Percentiles rank a stretch among this genome's conserved stretches.
Evolutionary conservation across 106 monocot genomes (phyloP).

Genomic region (Cymbidium sinense): DNA sequence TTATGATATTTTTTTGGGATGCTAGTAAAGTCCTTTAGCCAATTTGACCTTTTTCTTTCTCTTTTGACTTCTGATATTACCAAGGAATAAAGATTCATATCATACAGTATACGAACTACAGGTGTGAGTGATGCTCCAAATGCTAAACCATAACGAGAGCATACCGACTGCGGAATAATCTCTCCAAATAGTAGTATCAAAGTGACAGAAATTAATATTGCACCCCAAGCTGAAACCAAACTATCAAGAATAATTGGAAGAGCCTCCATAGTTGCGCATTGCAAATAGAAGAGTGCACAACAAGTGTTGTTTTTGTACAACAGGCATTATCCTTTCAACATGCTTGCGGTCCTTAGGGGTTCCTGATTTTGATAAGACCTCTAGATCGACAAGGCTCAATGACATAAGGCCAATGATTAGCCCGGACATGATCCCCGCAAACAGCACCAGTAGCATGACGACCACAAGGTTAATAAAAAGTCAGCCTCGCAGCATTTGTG

Average conservation of each 20-base stretch:
- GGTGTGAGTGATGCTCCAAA: slow-evolving; percentile 82
- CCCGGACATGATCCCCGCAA: slow-evolving; percentile 74
- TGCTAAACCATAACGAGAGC: slow-evolving; percentile 83
- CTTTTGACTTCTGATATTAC: no score
- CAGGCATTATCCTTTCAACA: slow-evolving; percentile 81
- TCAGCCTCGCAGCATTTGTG: slow-evolving; percentile 36
- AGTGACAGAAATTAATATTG: slow-evolving; percentile 90
- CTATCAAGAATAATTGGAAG: slow-evolving; percentile 93
- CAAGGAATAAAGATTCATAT: no score
- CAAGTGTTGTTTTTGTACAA: slow-evolving; percentile 79
- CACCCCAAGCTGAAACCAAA: slow-evolving; percentile 87
- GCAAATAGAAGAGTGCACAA: slow-evolving; percentile 93
- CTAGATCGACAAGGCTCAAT: slow-evolving; percentile 70
- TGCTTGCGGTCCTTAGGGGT: slow-evolving; percentile 47
- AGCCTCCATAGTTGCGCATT: slow-evolving; percentile 99
- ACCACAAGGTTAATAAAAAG: slow-evolving; percentile 39
- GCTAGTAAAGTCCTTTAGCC: no score
- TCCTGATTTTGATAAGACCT: slow-evolving; percentile 67
- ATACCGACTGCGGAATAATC: slow-evolving; percentile 92
- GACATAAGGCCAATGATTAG: slow-evolving; percentile 69
- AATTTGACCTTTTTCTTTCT: no score
- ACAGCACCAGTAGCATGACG: slow-evolving; percentile 42
- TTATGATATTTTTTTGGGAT: no score
- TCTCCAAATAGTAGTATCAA: slow-evolving; percentile 94
- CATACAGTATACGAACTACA: slow-evolving; percentile 71